Percentiles rank a stretch among this genome's conserved stretches.
Conservation (phyloP, 306 rosid genomes). For the Arachis stenosperma region DNA sequence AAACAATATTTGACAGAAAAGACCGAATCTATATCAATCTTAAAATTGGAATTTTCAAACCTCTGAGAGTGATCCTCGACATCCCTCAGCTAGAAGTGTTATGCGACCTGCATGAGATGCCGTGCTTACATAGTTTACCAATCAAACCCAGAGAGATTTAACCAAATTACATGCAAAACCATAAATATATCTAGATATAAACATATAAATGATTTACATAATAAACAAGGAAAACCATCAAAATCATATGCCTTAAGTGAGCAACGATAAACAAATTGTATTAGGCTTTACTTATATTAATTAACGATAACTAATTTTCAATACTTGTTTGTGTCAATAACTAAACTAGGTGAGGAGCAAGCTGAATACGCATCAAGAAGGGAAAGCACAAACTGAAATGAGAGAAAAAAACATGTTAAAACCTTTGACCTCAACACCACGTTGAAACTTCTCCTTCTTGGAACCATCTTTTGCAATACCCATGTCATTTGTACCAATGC, state of each 20-base stretch:
- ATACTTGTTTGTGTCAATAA: too few species aligned
- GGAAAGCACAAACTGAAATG: background rate
- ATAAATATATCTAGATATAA: conserved; percentile 9
- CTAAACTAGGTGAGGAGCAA: background rate
- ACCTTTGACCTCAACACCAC: conserved; percentile 87
- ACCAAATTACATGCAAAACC: conserved; percentile 21
- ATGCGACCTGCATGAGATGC: conserved; percentile 60
- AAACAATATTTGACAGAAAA: conserved; percentile 30
- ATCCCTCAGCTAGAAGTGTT: conserved; percentile 91
- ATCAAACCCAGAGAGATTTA: conserved; percentile 27
- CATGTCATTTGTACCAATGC: conserved; percentile 94
- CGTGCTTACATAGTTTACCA: conserved; percentile 26
- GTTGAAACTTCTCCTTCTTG: conserved; percentile 84
- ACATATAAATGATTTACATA: background rate
- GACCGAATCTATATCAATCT: conserved; percentile 32
- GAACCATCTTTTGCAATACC: conserved; percentile 92
- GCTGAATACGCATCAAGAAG: conserved; percentile 22
- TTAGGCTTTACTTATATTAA: too few species aligned
- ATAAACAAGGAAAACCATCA: conserved; percentile 16
- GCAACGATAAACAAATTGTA: background rate
- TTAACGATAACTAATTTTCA: too few species aligned
- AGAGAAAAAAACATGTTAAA: background rate
- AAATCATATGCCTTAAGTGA: conserved; percentile 21
- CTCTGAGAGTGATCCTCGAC: conserved; percentile 97
- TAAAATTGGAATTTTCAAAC: conserved; percentile 49